Percentiles rank a stretch among this genome's conserved stretches.
These are phyloP conservation scores for Fusarium sp. DNA, from an alignment of 2,329 filamentous ascomycete species.

Conservation along the genomic window DNA sequence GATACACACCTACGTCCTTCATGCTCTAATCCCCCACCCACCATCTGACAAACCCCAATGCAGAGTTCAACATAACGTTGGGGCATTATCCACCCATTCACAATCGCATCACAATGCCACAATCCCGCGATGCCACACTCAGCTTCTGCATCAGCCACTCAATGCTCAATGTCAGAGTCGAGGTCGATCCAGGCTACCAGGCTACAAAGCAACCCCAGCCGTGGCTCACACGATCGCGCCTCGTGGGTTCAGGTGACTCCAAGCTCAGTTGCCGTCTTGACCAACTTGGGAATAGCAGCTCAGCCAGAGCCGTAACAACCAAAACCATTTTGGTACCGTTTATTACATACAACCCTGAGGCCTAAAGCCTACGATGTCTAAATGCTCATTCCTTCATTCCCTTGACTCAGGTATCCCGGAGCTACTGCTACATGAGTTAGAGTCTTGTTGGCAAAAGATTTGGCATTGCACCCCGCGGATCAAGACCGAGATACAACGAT, in stretches of 20 bases:
- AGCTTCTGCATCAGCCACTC: slow-evolving; percentile 20
- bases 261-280: slow-evolving; percentile 28
- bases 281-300: slow-evolving; percentile 21
- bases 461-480: slow-evolving; percentile 22
- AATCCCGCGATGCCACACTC: slow-evolving; percentile 23
- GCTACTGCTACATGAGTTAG: slow-evolving; percentile 8
- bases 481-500: slow-evolving; percentile 30
- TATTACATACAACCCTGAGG: slow-evolving; percentile 6
- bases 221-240: slow-evolving; percentile 30
- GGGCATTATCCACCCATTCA: slow-evolving; percentile 19
- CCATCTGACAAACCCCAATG: neutral
- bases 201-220: slow-evolving; percentile 17
- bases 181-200: slow-evolving; percentile 1
- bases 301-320: slow-evolving; percentile 28
- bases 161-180: slow-evolving; percentile 7
- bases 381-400: slow-evolving; percentile 27
- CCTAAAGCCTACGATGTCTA: slow-evolving; percentile 9
- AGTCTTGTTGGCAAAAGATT: slow-evolving; percentile 25
- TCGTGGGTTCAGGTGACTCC: slow-evolving; percentile 34
- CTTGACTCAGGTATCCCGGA: slow-evolving; percentile 34
- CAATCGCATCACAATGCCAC: slow-evolving; percentile 16
- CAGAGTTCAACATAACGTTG: slow-evolving; percentile 4
- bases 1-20: neutral
- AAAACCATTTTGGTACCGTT: slow-evolving; percentile 27
- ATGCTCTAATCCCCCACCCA: neutral